These are phyloP conservation scores for Nitzschia sp. DNA, from an alignment of 108 stramenopile species.

Conservation along the genomic window DNA sequence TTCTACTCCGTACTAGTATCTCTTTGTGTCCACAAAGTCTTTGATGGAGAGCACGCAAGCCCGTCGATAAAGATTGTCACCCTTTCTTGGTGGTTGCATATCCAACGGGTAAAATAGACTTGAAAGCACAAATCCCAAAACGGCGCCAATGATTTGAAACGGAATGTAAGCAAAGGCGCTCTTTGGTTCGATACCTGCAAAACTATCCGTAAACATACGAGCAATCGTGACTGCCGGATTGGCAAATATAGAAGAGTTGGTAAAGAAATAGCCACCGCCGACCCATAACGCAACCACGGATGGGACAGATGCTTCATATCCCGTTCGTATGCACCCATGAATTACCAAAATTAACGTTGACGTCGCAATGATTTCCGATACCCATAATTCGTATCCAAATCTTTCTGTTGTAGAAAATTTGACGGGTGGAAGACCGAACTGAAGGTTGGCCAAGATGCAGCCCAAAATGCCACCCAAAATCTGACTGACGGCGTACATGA, in stretches of 20 bases:
- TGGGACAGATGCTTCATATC: slow-evolving; percentile 24
- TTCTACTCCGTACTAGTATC: not conserved
- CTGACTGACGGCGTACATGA: slow-evolving; percentile 19
- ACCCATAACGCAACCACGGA: slow-evolving; percentile 34
- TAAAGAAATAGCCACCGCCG: slow-evolving; percentile 45
- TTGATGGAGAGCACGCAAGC: slow-evolving; percentile 1
- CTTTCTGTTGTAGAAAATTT: slow-evolving; percentile 30
- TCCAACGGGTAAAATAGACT: not conserved
- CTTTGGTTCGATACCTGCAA: slow-evolving; percentile 32
- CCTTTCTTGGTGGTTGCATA: not conserved
- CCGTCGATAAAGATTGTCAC: slow-evolving; percentile 16
- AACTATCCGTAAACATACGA: slow-evolving; percentile 37
- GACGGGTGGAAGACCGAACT: slow-evolving; percentile 1
- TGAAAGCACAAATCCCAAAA: slow-evolving; percentile 6
- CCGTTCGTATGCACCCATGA: slow-evolving; percentile 37
- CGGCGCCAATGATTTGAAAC: slow-evolving; percentile 28
- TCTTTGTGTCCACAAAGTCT: slow-evolving; percentile 1
- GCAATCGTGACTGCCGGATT: slow-evolving; percentile 51
- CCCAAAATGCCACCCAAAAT: slow-evolving; percentile 35
- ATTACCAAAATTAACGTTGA: slow-evolving; percentile 29
- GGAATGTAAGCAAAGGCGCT: slow-evolving; percentile 12
- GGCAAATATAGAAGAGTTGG: slow-evolving; percentile 37
- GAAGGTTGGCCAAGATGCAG: slow-evolving; percentile 9
- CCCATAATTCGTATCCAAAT: slow-evolving; percentile 22
- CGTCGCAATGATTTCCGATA: slow-evolving; percentile 36